A percentile compares a stretch with the other conserved stretches of the same genome.
phyloP scores from a whole-genome alignment of 768 basidiomycete genomes.

The Fibroporia radiculosa region DNA sequence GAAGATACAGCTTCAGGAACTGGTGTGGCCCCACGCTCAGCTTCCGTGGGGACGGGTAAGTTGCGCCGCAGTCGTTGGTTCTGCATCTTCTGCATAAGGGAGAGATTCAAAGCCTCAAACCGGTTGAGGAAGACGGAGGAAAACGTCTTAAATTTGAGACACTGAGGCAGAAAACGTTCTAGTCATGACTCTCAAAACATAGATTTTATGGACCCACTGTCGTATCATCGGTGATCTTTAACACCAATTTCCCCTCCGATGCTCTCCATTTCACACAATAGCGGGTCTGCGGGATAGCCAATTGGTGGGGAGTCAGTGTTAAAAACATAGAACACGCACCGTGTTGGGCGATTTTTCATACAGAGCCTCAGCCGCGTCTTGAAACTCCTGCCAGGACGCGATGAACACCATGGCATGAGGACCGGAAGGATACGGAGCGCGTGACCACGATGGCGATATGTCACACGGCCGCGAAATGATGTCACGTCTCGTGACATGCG shows the following conservation, averaged over 20 bases:
- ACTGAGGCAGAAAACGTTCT: too few species aligned
- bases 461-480: too few species aligned
- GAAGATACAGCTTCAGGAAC: slow-evolving; percentile 3
- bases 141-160: slow-evolving; percentile 92
- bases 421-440: too few species aligned
- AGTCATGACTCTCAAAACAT: too few species aligned
- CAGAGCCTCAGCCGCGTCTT: slow-evolving; percentile 81
- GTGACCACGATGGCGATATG: too few species aligned
- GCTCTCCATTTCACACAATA: slow-evolving; percentile 91
- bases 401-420: slow-evolving; percentile 88
- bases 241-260: slow-evolving; percentile 76
- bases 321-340: slow-evolving; percentile 34
- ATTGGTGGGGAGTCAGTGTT: too few species aligned
- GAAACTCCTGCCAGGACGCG: slow-evolving; percentile 83
- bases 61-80: slow-evolving; percentile 32
- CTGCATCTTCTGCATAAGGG: slow-evolving; percentile 82
- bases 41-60: slow-evolving; percentile 6
- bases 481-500: too few species aligned
- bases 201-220: slow-evolving; percentile 48
- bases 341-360: slow-evolving; percentile 74
- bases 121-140: slow-evolving; percentile 95
- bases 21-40: slow-evolving; percentile 3
- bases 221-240: slow-evolving; percentile 90
- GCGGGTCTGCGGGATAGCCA: slow-evolving; percentile 70
- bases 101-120: slow-evolving; percentile 86